Evolutionary conservation across 139 green algal species (phyloP).

Genomic region (Dunaliella primolecta): DNA sequence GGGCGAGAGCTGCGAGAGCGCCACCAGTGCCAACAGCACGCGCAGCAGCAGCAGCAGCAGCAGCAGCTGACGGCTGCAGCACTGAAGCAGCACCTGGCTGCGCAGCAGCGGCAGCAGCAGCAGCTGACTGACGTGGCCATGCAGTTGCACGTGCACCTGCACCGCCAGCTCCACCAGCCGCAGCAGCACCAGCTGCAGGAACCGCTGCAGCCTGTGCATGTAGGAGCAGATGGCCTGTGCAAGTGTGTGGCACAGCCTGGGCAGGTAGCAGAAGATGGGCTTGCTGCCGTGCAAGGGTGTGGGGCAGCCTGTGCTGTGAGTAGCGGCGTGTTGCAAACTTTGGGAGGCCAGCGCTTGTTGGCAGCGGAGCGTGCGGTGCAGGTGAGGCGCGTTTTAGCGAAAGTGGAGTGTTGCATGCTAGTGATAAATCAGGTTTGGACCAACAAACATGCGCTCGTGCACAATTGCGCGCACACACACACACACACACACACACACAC

Average conservation of each 20-base stretch:
- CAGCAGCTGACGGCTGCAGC: background rate
- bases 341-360: background rate
- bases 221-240: too few relatives aligned
- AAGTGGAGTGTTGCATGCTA: background rate
- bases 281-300: too few relatives aligned
- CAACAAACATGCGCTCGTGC: background rate
- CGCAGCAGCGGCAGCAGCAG: background rate
- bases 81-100: background rate
- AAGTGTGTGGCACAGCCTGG: too few relatives aligned
- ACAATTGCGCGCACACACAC: background rate
- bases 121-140: background rate
- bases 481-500: background rate
- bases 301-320: too few relatives aligned
- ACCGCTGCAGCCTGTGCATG: background rate
- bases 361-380: background rate
- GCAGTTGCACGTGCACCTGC: background rate
- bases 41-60: background rate
- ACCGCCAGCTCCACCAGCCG: background rate
- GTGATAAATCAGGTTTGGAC: background rate
- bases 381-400: background rate
- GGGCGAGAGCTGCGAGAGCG: too few relatives aligned
- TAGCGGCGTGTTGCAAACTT: too few relatives aligned
- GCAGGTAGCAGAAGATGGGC: too few relatives aligned
- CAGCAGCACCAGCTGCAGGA: background rate
- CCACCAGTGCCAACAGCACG: too few relatives aligned